Percentiles rank a stretch among this genome's conserved stretches.
Evolutionary conservation across 768 basidiomycete genomes (phyloP).

Genomic region (Xerocomus potaroensis): DNA sequence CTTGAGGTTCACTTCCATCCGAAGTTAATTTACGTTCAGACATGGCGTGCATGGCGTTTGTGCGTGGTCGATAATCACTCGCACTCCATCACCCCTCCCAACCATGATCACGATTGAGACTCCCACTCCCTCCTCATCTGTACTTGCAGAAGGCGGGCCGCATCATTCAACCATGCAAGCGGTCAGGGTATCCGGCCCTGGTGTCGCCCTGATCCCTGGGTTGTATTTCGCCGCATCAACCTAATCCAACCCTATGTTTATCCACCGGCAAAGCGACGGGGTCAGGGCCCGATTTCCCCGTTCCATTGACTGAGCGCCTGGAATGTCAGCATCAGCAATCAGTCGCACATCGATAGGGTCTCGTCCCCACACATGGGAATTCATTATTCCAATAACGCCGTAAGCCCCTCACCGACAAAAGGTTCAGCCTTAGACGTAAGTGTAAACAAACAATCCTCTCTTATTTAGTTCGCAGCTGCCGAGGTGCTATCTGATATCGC

Average conservation of each 20-base stretch:
- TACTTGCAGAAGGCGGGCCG: neutral
- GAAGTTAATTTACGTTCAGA: conserved; percentile 16
- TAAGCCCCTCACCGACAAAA: conserved; percentile 9
- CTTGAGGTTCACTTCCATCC: conserved; percentile 5
- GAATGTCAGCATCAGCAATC: too few species aligned
- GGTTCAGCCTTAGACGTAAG: neutral
- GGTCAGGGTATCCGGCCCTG: neutral
- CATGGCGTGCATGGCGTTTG: conserved; percentile 16
- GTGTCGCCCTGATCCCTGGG: conserved; percentile 17
- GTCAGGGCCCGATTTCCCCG: neutral
- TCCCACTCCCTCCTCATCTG: neutral
- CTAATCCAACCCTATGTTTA: conserved; percentile 6
- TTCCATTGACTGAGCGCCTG: neutral
- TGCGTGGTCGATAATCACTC: conserved; percentile 20
- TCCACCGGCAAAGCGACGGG: neutral
- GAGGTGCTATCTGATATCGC: conserved; percentile 2
- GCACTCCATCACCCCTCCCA: neutral
- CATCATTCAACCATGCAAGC: neutral
- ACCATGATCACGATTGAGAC: neutral
- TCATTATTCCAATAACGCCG: conserved; percentile 7
- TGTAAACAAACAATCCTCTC: conserved; percentile 10
- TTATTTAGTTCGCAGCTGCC: conserved; percentile 8
- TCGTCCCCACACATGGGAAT: conserved; percentile 11
- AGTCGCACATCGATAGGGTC: neutral
- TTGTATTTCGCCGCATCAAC: conserved; percentile 1